A percentile compares a stretch with the other conserved stretches of the same genome.
Conservation (phyloP, 2,329 filamentous ascomycete species). For the Xylaria sp. region DNA sequence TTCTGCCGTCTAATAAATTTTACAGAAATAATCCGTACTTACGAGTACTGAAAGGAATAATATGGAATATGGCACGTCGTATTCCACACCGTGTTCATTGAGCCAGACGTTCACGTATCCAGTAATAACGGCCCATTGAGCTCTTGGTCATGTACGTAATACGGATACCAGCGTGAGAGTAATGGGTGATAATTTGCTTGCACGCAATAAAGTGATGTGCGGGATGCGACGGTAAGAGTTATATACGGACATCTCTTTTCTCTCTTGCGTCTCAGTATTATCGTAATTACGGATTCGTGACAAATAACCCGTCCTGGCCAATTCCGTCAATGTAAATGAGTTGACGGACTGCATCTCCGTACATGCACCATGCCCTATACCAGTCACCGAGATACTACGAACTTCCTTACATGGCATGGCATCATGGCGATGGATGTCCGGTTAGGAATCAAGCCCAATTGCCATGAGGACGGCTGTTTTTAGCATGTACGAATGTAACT, state of each 20-base stretch:
- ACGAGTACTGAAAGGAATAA: not conserved
- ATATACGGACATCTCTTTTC: too few relatives aligned
- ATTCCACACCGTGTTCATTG: constrained; percentile 17
- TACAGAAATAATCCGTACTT: too few relatives aligned
- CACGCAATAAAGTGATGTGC: not conserved
- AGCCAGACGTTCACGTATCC: constrained; percentile 1
- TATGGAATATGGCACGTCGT: not conserved
- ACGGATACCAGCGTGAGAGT: not conserved
- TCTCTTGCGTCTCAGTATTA: not conserved
- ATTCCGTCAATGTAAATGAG: not conserved
- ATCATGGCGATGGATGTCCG: too few relatives aligned
- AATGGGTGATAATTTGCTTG: not conserved
- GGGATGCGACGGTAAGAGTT: not conserved
- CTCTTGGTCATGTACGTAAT: constrained; percentile 18
- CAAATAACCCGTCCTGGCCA: not conserved
- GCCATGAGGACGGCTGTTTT: not conserved
- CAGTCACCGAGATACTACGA: too few relatives aligned
- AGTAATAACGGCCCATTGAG: constrained; percentile 4
- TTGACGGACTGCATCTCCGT: too few relatives aligned
- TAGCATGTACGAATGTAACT: not conserved
- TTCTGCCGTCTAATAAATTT: not conserved
- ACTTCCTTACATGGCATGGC: too few relatives aligned
- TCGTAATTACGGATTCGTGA: not conserved
- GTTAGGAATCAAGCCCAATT: too few relatives aligned
- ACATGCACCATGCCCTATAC: too few relatives aligned